Evolutionary conservation across 176 grass and related monocot species (phyloP).

Genomic region (Olyra latifolia): DNA sequence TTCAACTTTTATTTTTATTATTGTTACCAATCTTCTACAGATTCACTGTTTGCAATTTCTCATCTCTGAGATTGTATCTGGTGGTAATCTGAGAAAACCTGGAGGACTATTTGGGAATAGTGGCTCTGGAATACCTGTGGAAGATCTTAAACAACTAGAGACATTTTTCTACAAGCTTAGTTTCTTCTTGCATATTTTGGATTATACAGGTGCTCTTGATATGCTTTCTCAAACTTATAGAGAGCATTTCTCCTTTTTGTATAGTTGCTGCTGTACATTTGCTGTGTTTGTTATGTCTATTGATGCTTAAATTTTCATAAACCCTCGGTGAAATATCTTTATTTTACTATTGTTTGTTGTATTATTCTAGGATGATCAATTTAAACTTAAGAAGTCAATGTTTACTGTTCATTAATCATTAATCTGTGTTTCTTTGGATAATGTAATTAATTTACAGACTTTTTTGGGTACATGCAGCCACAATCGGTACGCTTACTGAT

Average conservation of each 20-base stretch:
- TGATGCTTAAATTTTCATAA: constrained; percentile 16
- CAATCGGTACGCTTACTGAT: constrained; percentile 90
- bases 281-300: neutral
- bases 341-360: neutral
- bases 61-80: constrained; percentile 92
- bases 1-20: constrained; percentile 33
- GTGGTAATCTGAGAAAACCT: constrained; percentile 92
- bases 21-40: constrained; percentile 48
- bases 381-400: neutral
- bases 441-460: constrained; percentile 24
- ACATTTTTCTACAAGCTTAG: constrained; percentile 99
- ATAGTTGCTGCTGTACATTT: constrained; percentile 12
- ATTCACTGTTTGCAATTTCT: constrained; percentile 98
- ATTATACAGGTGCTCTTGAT: constrained; percentile 72
- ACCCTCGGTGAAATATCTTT: neutral
- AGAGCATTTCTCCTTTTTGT: constrained; percentile 24
- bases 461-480: constrained; percentile 73
- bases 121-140: constrained; percentile 91
- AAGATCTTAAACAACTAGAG: constrained; percentile 96
- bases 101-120: constrained; percentile 98
- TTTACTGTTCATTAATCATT: neutral
- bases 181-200: constrained; percentile 99
- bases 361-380: neutral
- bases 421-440: constrained; percentile 9
- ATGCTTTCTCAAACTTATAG: constrained; percentile 12